Evolutionary conservation across 805 yeast species (phyloP), one percentile per base, ranked within the genome.

Genomic region (Saturnispora halmiae): DNA sequence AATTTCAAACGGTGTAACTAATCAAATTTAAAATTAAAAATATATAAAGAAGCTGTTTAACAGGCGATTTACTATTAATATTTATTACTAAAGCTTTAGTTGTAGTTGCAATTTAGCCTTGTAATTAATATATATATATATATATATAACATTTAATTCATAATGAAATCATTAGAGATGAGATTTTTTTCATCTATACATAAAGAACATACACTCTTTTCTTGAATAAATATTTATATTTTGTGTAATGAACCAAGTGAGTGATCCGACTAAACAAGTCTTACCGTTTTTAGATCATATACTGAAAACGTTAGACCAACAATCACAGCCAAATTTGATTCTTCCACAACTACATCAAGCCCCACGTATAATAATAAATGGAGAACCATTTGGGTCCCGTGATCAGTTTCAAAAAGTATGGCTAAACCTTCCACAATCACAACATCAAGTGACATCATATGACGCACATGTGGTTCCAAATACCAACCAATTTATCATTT

Each of bases 401-500:
- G 54, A 59, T 13, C 73, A 69, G 40, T 76, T 77, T 50, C 82
- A 75, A 50, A 70, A 75, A 38, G 56, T 66, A 29, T 77, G 84
- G 84, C 51, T 73, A n/a, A 48, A 61, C 15, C 58, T 72, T 16
- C 83, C 84, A 5, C 52, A 60, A 13, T 67, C 86, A 1, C 77
- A 72, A 43, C 92, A 82, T 53, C 75, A 66, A 40, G 53, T 81
- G 31, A 73, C 75, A n/a, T 72, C 78, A 10, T 67, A 71, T 40
- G 90, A 82, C 54, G 69, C 75, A 35, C 92, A 82, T 52, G 61
- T 74, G 43, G 70, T 82, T 29, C 65, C 79, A 6, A 65, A 77
- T 22, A 69, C 69, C 50, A 49, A 14, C 29, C 56, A 55, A 36
- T 55, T 45, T 36, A 60, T 75, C 13, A 64, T 73, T n/a, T 65